Evolutionary conservation across 2,329 filamentous ascomycete species (phyloP), one percentile per base, ranked within the genome.

Genomic region (Arthroderma sp.): DNA sequence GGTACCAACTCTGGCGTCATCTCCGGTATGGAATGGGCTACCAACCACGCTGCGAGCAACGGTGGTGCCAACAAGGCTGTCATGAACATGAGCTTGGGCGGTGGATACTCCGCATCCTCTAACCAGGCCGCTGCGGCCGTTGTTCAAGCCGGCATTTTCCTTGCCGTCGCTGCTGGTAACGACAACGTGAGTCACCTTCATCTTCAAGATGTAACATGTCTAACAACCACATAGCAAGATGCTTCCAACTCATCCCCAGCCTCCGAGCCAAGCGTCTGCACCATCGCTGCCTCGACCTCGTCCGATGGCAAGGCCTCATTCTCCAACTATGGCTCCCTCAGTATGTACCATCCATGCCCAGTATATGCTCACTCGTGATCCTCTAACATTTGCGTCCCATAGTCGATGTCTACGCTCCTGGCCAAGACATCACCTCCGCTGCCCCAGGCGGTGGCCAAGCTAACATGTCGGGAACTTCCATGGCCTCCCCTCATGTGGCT

Each of bases 401-500:
- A 48, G 68, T 76, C 38, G 74, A 77, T 54, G 59, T 79, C 54
- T 78, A 72, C 52, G 75, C 73, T 9, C 74, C 75, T 1, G 75
- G 75, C 36, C 64, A 71, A 49, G 51, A 68, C 49, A 68, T 78
- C 46, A 60, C 72, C 6, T 70, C 65, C 30, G 55, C 72, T 4
- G 76, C 68, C n/a, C 65, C 61, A 22, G 60, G 60, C 47, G 66
- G 63, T 36, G 64, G 68, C 45, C 66, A 72, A 51, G 70, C 74
- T 52, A 54, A 51, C 46, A 54, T 61, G 34, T 62, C 58, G 11
- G 60, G 61, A 42, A 63, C 61, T 37, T 62, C 61, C 6, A 61
- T 61, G 56, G 58, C 60, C 31, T 56, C 58, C 6, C 64, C 64
- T 47, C 65, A 66, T 57, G 70, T 75, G 48, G 68, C 72, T 6